Base-by-base conservation (phyloP, 192 early-diverging fungal species). In the Chytriomyces hyalinus region DNA sequence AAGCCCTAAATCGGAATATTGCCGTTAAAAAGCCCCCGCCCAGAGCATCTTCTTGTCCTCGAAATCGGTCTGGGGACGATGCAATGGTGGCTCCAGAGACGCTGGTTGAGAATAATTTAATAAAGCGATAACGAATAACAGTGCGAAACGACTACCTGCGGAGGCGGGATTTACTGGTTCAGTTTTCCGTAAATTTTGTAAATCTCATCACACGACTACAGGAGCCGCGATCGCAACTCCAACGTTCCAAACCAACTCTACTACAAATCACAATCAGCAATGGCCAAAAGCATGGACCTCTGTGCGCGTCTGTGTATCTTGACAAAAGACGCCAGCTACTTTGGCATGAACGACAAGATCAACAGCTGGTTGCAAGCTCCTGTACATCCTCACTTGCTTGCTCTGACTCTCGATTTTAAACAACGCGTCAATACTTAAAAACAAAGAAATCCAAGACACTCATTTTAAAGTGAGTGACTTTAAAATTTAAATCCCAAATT, bases 191-290 rank as follows among this genome's bases (percentile, higher is more conserved):
- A 15, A 22, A 28, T 36, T 65, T 65, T n/a, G 63, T 65, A 0
- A 36, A 13, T n/a, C 63, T 65, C 17, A 65, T 24, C 28, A 3
- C 63, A 28, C 24, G 62, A 11, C 15, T 64, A 26, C 26, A 65
- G 4, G 63, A 65, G 63, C 63, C 75, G 82, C 15, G 66, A 84
- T 61, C 50, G 84, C 62, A 44, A 15, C 24, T 22, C 26, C 6
- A 48, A n/a, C 10, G 24, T 10, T 24, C 11, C 62, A 5, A 63
- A 61, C 46, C 61, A 26, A 15, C 13, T 6, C 8, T 66, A 71
- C 63, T 76, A 80, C 77, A 87, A 87, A 62, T 84, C 26, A 76
- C 78, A 9, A 87, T 87, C 65, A 80, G 83, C 11, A 82, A 87
- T 74, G 77, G 43, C 2, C 65, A 84, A 65, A 50, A 70, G 36